Evolutionary conservation across 73 alveolate species (phyloP).

Genomic region (Tetrahymena borealis): DNA sequence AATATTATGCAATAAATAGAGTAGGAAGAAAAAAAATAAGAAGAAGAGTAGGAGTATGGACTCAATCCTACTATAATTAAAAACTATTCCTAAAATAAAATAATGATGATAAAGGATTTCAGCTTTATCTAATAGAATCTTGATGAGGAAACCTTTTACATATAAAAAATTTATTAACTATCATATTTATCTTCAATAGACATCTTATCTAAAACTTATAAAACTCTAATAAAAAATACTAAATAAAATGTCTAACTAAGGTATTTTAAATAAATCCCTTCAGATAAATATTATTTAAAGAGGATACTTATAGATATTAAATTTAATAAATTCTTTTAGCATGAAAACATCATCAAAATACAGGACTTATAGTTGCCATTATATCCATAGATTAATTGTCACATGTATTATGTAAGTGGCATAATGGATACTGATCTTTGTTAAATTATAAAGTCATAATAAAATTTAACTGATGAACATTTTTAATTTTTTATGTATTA

Average conservation of each 20-base stretch:
- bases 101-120: no score
- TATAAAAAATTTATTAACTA: no score
- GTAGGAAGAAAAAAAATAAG: no score
- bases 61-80: no score
- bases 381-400: not conserved
- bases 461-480: not conserved
- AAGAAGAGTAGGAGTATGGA: no score
- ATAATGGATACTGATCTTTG: not conserved
- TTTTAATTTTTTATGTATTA: not conserved
- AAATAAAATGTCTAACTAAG: not conserved
- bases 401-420: not conserved
- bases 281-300: not conserved
- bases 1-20: no score
- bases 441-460: not conserved
- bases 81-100: no score
- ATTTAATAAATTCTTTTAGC: not conserved
- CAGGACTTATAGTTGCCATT: not conserved
- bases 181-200: no score
- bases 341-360: not conserved
- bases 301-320: not conserved
- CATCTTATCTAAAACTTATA: no score
- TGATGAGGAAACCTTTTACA: no score
- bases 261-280: not conserved
- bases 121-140: no score
- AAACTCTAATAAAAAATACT: not conserved